Percentiles rank a stretch among this genome's conserved stretches.
Evolutionary conservation across 495 filamentous ascomycete species (phyloP).

Genomic region (Venustampulla echinocandica): DNA sequence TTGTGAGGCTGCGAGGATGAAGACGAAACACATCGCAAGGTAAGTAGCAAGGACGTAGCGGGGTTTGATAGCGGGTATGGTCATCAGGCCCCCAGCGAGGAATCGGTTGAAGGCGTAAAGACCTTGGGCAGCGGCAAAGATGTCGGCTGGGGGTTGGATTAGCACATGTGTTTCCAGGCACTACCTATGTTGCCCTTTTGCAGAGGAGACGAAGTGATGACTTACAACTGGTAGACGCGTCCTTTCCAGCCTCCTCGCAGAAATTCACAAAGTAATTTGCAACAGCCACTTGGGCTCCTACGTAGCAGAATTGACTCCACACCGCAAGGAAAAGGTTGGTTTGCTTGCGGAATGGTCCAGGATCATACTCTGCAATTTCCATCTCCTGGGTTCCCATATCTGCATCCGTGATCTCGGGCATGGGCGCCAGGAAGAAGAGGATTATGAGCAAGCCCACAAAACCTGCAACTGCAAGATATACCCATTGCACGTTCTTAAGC

Average conservation of each 20-base stretch:
- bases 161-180: not conserved
- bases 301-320: conserved; percentile 62
- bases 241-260: conserved; percentile 28
- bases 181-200: too few species aligned
- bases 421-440: conserved; percentile 55
- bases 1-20: conserved; percentile 46
- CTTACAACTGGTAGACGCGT: conserved; percentile 15
- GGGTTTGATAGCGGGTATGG: conserved; percentile 34
- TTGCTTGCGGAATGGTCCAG: conserved; percentile 49
- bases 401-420: conserved; percentile 68
- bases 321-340: conserved; percentile 61
- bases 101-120: conserved; percentile 60
- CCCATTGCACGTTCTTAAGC: conserved; percentile 60
- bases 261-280: conserved; percentile 48
- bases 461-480: conserved; percentile 62
- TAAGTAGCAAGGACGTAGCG: conserved; percentile 43
- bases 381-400: conserved; percentile 55
- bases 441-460: conserved; percentile 58
- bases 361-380: conserved; percentile 24
- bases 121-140: conserved; percentile 53
- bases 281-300: conserved; percentile 55
- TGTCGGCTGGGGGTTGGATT: conserved; percentile 13
- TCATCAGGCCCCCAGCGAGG: conserved; percentile 46
- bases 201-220: not conserved
- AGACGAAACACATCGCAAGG: conserved; percentile 45